Conservation (phyloP, 768 basidiomycete species). For the Cyclocybe cylindracea region DNA sequence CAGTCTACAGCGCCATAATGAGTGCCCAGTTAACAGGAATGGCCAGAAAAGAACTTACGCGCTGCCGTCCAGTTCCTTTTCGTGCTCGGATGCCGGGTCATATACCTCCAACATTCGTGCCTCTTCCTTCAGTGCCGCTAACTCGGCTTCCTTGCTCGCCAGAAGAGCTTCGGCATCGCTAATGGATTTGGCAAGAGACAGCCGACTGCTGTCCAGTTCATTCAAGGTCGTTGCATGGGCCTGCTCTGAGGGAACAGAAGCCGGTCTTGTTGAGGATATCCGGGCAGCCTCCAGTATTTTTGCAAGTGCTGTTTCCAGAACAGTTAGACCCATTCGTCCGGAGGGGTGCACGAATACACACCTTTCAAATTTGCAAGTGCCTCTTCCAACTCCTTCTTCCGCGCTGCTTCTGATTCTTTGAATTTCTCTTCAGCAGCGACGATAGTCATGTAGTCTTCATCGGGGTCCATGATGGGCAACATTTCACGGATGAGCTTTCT, state of each 20-base stretch:
- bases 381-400: slow-evolving; percentile 71
- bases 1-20: slow-evolving; percentile 41
- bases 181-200: slow-evolving; percentile 74
- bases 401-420: slow-evolving; percentile 50
- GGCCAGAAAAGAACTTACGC: slow-evolving; percentile 45
- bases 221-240: slow-evolving; percentile 63
- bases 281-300: slow-evolving; percentile 69
- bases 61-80: slow-evolving; percentile 66
- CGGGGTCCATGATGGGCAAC: slow-evolving; percentile 72
- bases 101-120: slow-evolving; percentile 60
- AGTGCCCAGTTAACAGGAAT: neutral
- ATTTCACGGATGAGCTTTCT: slow-evolving; percentile 74
- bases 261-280: slow-evolving; percentile 67
- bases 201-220: slow-evolving; percentile 59
- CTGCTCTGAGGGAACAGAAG: slow-evolving; percentile 66
- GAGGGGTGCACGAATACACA: slow-evolving; percentile 18
- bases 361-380: slow-evolving; percentile 67
- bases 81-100: slow-evolving; percentile 75
- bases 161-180: slow-evolving; percentile 69
- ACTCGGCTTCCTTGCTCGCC: slow-evolving; percentile 69
- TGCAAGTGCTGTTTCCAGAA: slow-evolving; percentile 50
- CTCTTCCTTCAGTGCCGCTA: slow-evolving; percentile 67
- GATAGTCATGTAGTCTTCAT: slow-evolving; percentile 78
- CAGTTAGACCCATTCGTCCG: neutral
- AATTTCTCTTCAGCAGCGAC: slow-evolving; percentile 74